phyloP scores from a whole-genome alignment of 1,284 basidiomycete genomes.

The Ustilago trichophora region DNA sequence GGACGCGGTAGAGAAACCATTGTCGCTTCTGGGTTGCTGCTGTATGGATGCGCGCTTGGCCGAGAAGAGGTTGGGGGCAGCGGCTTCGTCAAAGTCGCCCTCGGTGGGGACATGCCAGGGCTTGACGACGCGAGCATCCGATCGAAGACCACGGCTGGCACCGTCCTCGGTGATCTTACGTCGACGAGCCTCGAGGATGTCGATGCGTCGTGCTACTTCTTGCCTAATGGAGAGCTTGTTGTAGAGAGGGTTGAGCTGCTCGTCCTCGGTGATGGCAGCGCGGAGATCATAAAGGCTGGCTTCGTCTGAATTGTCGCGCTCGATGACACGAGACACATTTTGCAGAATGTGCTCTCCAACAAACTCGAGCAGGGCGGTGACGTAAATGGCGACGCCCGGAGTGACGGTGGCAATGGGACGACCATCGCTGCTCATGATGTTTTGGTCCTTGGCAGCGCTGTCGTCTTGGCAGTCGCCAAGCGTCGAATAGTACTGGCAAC shows the following conservation, averaged over 20 bases:
- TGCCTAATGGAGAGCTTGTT: conserved; percentile 42
- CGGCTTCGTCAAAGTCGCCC: conserved; percentile 55
- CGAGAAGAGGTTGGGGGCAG: conserved; percentile 37
- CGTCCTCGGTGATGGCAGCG: conserved; percentile 59
- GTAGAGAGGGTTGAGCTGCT: conserved; percentile 44
- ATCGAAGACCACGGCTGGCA: conserved; percentile 8
- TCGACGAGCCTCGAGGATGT: conserved; percentile 20
- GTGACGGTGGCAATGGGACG: conserved; percentile 63
- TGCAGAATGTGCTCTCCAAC: conserved; percentile 57
- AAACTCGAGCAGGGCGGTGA: conserved; percentile 59
- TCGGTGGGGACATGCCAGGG: conserved; percentile 53
- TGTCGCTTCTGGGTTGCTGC: conserved; percentile 3
- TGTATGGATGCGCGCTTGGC: conserved; percentile 36
- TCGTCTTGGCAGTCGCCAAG: conserved; percentile 54
- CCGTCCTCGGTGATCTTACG: conserved; percentile 20
- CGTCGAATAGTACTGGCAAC: conserved; percentile 60
- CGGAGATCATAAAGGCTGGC: conserved; percentile 53
- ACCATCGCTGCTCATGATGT: conserved; percentile 62
- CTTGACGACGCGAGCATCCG: conserved; percentile 39
- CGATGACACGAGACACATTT: conserved; percentile 56
- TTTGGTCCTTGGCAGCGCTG: conserved; percentile 45
- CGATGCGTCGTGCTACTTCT: conserved; percentile 37
- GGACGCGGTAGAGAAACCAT: conserved; percentile 5
- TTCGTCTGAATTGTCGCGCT: conserved; percentile 62
- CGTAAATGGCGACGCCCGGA: conserved; percentile 59